Evolutionary conservation across 202 grass and related monocot species (phyloP), one percentile per base, ranked within the genome.

Genomic region (Carex sylvatica): DNA sequence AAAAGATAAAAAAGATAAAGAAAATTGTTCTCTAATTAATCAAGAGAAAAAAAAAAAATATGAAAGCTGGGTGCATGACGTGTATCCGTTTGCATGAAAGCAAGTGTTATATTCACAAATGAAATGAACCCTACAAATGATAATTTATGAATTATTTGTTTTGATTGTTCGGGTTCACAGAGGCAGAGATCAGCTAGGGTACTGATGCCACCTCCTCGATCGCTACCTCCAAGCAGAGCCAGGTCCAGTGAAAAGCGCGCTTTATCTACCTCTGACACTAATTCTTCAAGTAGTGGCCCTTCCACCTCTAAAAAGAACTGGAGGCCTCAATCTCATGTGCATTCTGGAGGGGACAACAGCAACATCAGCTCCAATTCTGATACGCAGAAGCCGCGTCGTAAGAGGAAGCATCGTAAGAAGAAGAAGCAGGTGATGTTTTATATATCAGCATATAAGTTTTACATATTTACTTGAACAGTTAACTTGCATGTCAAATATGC

Each of bases 331-430:
- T 89, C 87, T 88, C 12, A 78, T 38, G 74, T 59, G 53, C 47
- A 61, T 81, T 52, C 80, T 65, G 78, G 69, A 55, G 74, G 71
- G 54, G 88, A 92, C 83, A 75, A 82, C 13, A 94, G 91, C 83
- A 97, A 90, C 76, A 70, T 99, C 79, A 96, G 97, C 86, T 99
- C 97, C 61, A 96, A 93, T 87, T 99, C 91, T 74, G 97, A 97
- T 88, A 93, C 85, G 64, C 97, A 91, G 61, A 96, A 96, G 58
- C 91, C 89, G 14, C 87, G 89, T 11, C 92, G 96, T 12, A 99
- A 99, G 83, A 95, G 96, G 78, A 96, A 85, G 78, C 96, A 74
- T 69, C 92, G 88, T 76, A 97, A 98, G 90, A 99, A 99, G 87
- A 99, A 78, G 80, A 99, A 96, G 85, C 88, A 90, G 95, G 95